These are phyloP conservation scores for Penicillium sp. DNA, from an alignment of 2,329 filamentous ascomycete species.

Conservation along the genomic window DNA sequence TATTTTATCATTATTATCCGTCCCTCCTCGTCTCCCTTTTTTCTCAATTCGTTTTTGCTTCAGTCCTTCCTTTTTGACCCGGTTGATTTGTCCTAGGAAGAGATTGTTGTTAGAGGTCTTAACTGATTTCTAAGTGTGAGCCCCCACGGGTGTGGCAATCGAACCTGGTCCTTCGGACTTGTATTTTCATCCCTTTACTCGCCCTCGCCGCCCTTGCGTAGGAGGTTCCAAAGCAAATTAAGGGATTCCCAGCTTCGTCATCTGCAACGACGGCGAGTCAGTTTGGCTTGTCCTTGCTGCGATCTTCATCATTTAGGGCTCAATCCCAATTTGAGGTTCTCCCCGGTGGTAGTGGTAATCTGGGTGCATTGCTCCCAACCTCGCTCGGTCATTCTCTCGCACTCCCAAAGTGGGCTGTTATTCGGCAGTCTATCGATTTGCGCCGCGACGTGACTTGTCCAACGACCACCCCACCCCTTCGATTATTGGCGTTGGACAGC, in stretches of 20 bases:
- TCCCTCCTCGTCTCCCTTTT: slow-evolving; percentile 17
- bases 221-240: slow-evolving; percentile 9
- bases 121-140: slow-evolving; percentile 26
- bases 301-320: slow-evolving; percentile 23
- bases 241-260: slow-evolving; percentile 24
- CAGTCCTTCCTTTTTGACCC: slow-evolving; percentile 13
- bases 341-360: not conserved
- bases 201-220: slow-evolving; percentile 33
- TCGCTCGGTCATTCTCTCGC: slow-evolving; percentile 15
- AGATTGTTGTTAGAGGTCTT: not conserved
- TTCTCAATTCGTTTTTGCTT: slow-evolving; percentile 11
- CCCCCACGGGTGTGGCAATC: slow-evolving; percentile 39
- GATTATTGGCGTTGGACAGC: slow-evolving; percentile 21
- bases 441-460: slow-evolving; percentile 23
- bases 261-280: slow-evolving; percentile 17
- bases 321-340: not conserved
- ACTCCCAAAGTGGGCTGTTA: slow-evolving; percentile 1
- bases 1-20: slow-evolving; percentile 12
- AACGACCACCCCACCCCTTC: slow-evolving; percentile 9
- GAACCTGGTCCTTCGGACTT: slow-evolving; percentile 20
- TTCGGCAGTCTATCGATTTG: slow-evolving; percentile 16
- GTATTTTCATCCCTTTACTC: slow-evolving; percentile 17
- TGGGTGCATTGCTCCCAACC: slow-evolving; percentile 21
- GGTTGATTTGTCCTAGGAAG: not conserved
- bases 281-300: slow-evolving; percentile 29